phyloP scores from a whole-genome alignment of 495 filamentous ascomycete species.

The Pseudoneurospora amorphoporcata region DNA sequence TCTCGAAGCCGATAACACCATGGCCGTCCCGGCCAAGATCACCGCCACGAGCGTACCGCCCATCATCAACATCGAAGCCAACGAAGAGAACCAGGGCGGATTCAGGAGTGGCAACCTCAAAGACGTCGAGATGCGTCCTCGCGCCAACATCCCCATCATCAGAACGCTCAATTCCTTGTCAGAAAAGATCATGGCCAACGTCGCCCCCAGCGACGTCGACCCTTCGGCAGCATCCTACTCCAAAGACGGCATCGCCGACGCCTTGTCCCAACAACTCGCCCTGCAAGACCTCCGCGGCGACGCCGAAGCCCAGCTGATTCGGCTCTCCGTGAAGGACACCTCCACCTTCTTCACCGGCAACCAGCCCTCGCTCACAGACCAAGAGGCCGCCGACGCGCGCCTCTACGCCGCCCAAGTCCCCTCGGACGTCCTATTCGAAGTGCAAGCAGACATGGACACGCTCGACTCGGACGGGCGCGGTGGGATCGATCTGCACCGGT shows the following conservation, averaged over 20 bases:
- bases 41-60: slow-evolving; percentile 60
- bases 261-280: slow-evolving; percentile 59
- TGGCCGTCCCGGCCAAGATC: slow-evolving; percentile 36
- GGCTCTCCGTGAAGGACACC: slow-evolving; percentile 81
- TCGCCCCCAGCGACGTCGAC: slow-evolving; percentile 64
- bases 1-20: slow-evolving; percentile 55
- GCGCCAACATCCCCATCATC: slow-evolving; percentile 51
- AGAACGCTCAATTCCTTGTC: slow-evolving; percentile 76
- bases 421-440: slow-evolving; percentile 47
- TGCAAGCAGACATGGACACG: slow-evolving; percentile 51
- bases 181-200: slow-evolving; percentile 82
- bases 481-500: slow-evolving; percentile 45
- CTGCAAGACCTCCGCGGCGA: slow-evolving; percentile 78
- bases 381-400: slow-evolving; percentile 42
- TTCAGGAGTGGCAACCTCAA: slow-evolving; percentile 66
- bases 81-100: slow-evolving; percentile 74
- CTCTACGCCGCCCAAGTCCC: slow-evolving; percentile 59
- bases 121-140: slow-evolving; percentile 77
- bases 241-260: slow-evolving; percentile 59
- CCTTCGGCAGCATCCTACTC: slow-evolving; percentile 22
- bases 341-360: slow-evolving; percentile 60
- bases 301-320: slow-evolving; percentile 58
- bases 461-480: slow-evolving; percentile 36
- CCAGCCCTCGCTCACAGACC: slow-evolving; percentile 32
- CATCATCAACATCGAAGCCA: slow-evolving; percentile 84